phyloP scores from a whole-genome alignment of 148 eudicot species.

The Camellia japonica region DNA sequence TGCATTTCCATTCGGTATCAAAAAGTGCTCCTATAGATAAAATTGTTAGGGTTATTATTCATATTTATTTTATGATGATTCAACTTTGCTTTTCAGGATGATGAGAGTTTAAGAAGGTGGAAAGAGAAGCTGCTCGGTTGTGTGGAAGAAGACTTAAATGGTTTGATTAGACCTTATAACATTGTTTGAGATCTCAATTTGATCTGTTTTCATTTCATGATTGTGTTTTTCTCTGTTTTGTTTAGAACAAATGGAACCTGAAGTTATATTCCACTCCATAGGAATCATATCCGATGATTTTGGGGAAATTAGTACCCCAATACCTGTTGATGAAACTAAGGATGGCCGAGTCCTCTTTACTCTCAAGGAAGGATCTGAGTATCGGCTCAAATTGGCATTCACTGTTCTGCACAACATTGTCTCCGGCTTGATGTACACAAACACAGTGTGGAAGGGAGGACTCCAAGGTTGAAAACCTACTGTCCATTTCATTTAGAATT shows the following conservation, averaged over 20 bases:
- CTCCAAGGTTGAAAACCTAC: slow-evolving; percentile 39
- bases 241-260: slow-evolving; percentile 60
- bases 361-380: slow-evolving; percentile 54
- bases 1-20: not conserved
- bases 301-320: slow-evolving; percentile 49
- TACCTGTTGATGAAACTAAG: slow-evolving; percentile 43
- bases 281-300: slow-evolving; percentile 53
- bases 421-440: slow-evolving; percentile 53
- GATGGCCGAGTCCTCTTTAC: slow-evolving; percentile 43
- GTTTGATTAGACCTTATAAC: slow-evolving; percentile 25
- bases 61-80: not conserved
- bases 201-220: not conserved
- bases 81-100: slow-evolving; percentile 43
- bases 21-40: not conserved
- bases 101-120: slow-evolving; percentile 73
- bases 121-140: slow-evolving; percentile 66
- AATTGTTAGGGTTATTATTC: not conserved
- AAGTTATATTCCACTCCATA: slow-evolving; percentile 57
- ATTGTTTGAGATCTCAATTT: not conserved
- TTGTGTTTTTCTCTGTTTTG: slow-evolving; percentile 6
- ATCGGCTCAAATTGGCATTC: slow-evolving; percentile 54
- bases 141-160: slow-evolving; percentile 49
- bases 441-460: slow-evolving; percentile 58
- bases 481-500: not conserved
- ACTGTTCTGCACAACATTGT: slow-evolving; percentile 60